phyloP scores from a whole-genome alignment of 306 rosid genomes.

The Quercus parvula region DNA sequence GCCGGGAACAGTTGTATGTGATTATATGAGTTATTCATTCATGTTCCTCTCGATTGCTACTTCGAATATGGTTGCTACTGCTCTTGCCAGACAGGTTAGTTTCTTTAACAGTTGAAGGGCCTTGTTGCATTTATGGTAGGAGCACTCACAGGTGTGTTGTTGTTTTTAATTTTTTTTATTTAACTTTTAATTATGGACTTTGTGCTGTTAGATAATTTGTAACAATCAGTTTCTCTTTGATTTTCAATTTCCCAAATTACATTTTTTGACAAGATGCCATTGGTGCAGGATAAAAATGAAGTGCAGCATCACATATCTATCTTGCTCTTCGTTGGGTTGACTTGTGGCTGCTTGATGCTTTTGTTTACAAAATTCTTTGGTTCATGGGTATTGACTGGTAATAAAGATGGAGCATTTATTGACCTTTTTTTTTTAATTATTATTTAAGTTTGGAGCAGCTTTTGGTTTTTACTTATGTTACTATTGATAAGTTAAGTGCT shows the following conservation, averaged over 20 bases:
- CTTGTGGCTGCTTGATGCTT: conserved; percentile 74
- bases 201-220: background rate
- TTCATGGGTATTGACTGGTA: conserved; percentile 69
- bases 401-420: conserved; percentile 5
- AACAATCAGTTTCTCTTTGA: background rate
- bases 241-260: background rate
- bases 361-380: conserved; percentile 71
- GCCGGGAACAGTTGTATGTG: conserved; percentile 88
- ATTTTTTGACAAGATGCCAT: conserved; percentile 8
- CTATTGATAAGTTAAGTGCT: background rate
- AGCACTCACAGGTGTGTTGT: background rate
- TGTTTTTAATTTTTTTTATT: too few relatives aligned
- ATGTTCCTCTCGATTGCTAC: conserved; percentile 94
- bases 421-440: too few relatives aligned
- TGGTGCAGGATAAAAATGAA: conserved; percentile 73
- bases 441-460: background rate
- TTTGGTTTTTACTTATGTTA: background rate
- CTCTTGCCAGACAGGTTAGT: conserved; percentile 75
- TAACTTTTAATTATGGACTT: background rate
- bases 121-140: background rate
- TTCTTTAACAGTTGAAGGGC: conserved; percentile 5
- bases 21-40: conserved; percentile 66
- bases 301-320: conserved; percentile 71
- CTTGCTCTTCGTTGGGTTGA: conserved; percentile 76
- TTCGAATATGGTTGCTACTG: conserved; percentile 93